Conservation (phyloP, 75 land plant genomes). For the Pinus tabuliformis region DNA sequence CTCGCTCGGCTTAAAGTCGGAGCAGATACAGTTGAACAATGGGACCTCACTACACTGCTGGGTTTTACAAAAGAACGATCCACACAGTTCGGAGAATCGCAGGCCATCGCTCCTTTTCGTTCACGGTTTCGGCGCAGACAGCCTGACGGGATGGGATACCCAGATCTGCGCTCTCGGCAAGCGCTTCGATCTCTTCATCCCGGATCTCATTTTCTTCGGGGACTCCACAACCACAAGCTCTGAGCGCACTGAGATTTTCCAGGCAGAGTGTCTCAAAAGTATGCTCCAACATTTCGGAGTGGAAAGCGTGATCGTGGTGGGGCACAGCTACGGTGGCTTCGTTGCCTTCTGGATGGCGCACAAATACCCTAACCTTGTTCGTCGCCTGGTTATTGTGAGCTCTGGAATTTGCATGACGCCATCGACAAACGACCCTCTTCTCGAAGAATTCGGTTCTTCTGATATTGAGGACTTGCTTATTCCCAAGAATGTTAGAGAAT, state of each 20-base stretch:
- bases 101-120: constrained; percentile 41
- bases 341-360: constrained; percentile 71
- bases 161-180: constrained; percentile 29
- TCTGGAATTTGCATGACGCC: constrained; percentile 17
- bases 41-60: constrained; percentile 64
- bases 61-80: constrained; percentile 9
- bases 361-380: constrained; percentile 41
- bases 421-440: neutral
- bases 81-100: neutral
- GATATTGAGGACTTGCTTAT: neutral
- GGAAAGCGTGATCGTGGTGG: constrained; percentile 27
- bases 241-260: constrained; percentile 55
- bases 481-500: neutral
- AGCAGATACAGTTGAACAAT: constrained; percentile 32
- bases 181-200: constrained; percentile 50
- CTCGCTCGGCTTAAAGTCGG: constrained; percentile 44
- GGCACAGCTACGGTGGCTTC: constrained; percentile 78
- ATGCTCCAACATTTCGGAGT: constrained; percentile 38
- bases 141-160: constrained; percentile 55
- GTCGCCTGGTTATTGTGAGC: constrained; percentile 57
- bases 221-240: constrained; percentile 43
- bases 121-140: constrained; percentile 72
- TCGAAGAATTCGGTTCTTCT: neutral
- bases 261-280: constrained; percentile 54
- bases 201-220: constrained; percentile 79